Evolutionary conservation across 1,284 basidiomycete species (phyloP).

Genomic region (Athelia psychrophila): DNA sequence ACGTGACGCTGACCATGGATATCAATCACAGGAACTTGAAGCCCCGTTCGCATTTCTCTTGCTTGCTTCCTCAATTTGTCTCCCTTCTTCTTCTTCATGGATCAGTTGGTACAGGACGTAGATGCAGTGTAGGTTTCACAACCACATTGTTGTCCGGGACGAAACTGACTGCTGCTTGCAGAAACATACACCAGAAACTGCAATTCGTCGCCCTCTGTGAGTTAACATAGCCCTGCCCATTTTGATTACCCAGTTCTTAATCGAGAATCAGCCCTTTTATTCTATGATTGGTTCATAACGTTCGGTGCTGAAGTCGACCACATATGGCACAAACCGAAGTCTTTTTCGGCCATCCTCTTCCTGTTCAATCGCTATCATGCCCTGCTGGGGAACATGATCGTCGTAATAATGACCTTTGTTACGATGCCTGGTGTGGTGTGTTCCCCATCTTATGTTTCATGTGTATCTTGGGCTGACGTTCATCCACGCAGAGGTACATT

Average conservation of each 20-base stretch:
- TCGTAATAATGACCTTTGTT: background rate
- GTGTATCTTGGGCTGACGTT: background rate
- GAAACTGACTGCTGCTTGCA: no score
- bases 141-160: no score
- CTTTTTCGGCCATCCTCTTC: background rate
- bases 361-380: constrained; percentile 5
- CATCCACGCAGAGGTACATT: background rate
- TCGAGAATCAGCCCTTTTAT: constrained; percentile 3
- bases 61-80: no score
- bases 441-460: background rate
- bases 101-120: no score
- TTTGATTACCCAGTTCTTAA: background rate
- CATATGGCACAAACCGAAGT: constrained; percentile 4
- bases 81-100: no score
- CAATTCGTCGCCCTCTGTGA: background rate
- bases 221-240: background rate
- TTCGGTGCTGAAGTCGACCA: constrained; percentile 3
- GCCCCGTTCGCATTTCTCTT: no score
- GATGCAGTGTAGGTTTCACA: no score
- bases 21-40: no score
- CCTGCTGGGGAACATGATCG: background rate
- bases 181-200: background rate
- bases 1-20: no score
- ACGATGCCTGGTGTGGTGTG: background rate
- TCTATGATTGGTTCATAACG: constrained; percentile 6